Percentiles rank a stretch among this genome's conserved stretches.
These are phyloP conservation scores for Coleophoma eucalyptorum DNA, from an alignment of 2,329 filamentous ascomycete species.

Conservation along the genomic window DNA sequence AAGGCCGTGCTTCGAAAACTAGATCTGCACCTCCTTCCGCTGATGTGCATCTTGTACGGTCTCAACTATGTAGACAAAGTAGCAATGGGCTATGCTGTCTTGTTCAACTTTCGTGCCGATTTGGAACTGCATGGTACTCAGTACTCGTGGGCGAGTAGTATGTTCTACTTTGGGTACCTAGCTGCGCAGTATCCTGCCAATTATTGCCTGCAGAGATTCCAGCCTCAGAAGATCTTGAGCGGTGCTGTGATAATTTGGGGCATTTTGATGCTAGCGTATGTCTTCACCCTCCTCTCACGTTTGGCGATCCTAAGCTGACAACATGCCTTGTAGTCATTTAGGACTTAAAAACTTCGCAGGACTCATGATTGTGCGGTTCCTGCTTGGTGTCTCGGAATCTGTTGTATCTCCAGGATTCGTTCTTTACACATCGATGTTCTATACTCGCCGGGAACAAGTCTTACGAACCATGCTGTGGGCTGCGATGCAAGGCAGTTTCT, in stretches of 20 bases:
- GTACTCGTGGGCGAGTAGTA: slow-evolving; percentile 39
- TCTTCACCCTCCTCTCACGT: not conserved
- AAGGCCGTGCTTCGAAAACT: not conserved
- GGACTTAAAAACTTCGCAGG: slow-evolving; percentile 17
- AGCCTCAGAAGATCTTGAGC: not conserved
- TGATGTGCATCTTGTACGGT: slow-evolving; percentile 1
- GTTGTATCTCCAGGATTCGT: slow-evolving; percentile 29
- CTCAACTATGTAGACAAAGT: slow-evolving; percentile 1
- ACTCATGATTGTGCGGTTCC: slow-evolving; percentile 21
- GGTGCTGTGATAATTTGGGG: not conserved
- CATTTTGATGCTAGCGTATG: not conserved
- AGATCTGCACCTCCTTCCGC: not conserved
- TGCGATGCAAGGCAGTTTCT: not conserved
- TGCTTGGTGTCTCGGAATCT: slow-evolving; percentile 27
- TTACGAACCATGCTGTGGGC: slow-evolving; percentile 11
- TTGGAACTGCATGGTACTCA: slow-evolving; percentile 32
- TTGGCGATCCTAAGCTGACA: not conserved
- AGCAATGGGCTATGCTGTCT: not conserved
- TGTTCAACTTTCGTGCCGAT: slow-evolving; percentile 19
- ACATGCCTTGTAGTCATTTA: slow-evolving; percentile 8
- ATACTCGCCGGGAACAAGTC: slow-evolving; percentile 26
- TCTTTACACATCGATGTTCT: slow-evolving; percentile 29
- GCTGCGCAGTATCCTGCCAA: not conserved
- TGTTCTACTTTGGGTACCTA: slow-evolving; percentile 35
- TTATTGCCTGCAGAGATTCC: not conserved